Conservation (phyloP, 2,329 filamentous ascomycete species). For the Penicillium sp. region DNA sequence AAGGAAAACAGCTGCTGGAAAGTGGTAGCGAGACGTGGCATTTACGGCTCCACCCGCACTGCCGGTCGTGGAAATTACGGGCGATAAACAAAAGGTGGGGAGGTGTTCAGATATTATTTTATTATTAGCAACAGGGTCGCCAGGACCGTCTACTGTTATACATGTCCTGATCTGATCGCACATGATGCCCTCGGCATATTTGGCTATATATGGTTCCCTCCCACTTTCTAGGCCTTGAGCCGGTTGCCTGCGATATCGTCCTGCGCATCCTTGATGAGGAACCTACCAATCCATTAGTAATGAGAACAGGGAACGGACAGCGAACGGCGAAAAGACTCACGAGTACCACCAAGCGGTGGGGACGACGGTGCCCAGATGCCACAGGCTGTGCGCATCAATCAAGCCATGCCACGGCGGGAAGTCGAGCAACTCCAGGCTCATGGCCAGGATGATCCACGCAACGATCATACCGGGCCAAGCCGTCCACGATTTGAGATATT, state of each 20-base stretch:
- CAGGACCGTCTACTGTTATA: slow-evolving; percentile 13
- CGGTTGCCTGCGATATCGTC: slow-evolving; percentile 74
- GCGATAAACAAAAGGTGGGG: slow-evolving; percentile 2
- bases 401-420: slow-evolving; percentile 81
- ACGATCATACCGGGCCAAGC: slow-evolving; percentile 89
- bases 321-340: slow-evolving; percentile 57
- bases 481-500: slow-evolving; percentile 73
- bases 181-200: neutral
- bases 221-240: slow-evolving; percentile 61
- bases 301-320: neutral
- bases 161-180: neutral
- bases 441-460: slow-evolving; percentile 84
- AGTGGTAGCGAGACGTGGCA: slow-evolving; percentile 13
- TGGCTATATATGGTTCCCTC: slow-evolving; percentile 1
- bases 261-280: slow-evolving; percentile 79
- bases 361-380: slow-evolving; percentile 89
- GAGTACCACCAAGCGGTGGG: slow-evolving; percentile 92
- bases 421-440: slow-evolving; percentile 94
- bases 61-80: slow-evolving; percentile 16
- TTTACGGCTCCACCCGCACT: slow-evolving; percentile 4
- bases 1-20: neutral
- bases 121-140: slow-evolving; percentile 14
- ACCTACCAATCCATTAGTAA: slow-evolving; percentile 54
- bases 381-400: slow-evolving; percentile 90
- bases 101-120: slow-evolving; percentile 6